Percentiles rank a stretch among this genome's conserved stretches.
phyloP scores from a whole-genome alignment of 225 moss, liverwort and hornwort species.

The Neckera pumila region DNA sequence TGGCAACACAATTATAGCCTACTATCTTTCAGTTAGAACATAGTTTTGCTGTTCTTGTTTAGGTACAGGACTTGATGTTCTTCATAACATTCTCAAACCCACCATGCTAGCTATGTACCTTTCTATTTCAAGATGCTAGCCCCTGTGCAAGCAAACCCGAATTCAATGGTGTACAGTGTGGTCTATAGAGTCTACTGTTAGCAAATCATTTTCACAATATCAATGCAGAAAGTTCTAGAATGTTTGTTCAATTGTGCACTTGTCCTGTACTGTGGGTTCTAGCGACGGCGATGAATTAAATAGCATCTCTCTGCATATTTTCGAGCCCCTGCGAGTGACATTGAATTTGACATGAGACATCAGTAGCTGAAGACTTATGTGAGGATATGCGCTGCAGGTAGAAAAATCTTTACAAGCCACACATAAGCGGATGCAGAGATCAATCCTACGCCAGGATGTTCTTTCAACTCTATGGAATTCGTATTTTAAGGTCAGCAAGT shows the following conservation, averaged over 20 bases:
- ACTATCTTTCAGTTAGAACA: not conserved
- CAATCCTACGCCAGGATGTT: conserved; percentile 70
- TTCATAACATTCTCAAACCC: not conserved
- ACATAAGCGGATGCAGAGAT: conserved; percentile 86
- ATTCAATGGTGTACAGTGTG: not conserved
- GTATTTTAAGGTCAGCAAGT: conserved; percentile 67
- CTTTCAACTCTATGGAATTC: conserved; percentile 78
- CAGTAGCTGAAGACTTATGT: not conserved
- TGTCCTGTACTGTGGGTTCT: not conserved
- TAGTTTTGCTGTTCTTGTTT: not conserved
- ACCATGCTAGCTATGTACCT: not conserved
- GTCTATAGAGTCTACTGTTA: not conserved
- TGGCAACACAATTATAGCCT: not conserved
- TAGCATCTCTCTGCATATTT: not conserved
- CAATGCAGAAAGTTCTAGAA: not conserved
- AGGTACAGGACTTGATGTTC: not conserved
- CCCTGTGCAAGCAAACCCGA: not conserved
- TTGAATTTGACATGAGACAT: not conserved
- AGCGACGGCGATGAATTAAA: no score
- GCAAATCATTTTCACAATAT: not conserved
- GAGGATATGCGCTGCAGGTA: conserved; percentile 29
- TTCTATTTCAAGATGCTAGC: not conserved
- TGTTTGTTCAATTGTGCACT: not conserved
- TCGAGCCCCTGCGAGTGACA: not conserved
- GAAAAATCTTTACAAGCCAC: conserved; percentile 74